Evolutionary conservation across 306 rosid species (phyloP).

Genomic region (Quercus agrifolia): DNA sequence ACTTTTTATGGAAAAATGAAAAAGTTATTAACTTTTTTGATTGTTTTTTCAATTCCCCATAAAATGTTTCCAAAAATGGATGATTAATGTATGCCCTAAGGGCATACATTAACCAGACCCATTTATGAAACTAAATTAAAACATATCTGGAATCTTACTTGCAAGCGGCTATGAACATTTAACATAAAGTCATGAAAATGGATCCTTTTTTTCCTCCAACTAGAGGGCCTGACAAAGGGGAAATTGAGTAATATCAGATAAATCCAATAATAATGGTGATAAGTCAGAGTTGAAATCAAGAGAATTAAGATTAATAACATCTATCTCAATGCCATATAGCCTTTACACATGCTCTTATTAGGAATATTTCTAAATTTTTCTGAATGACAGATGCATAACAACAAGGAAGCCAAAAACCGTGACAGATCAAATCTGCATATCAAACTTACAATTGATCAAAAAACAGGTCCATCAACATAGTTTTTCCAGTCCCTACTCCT

Average conservation of each 20-base stretch:
- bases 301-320: conserved; percentile 17
- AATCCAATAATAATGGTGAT: background rate
- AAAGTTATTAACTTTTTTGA: too few relatives aligned
- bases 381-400: background rate
- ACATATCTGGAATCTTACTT: conserved; percentile 49
- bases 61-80: too few relatives aligned
- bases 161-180: conserved; percentile 84
- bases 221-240: conserved; percentile 55
- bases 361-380: conserved; percentile 10
- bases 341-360: background rate
- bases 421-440: conserved; percentile 14
- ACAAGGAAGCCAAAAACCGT: conserved; percentile 1
- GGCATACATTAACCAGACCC: too few relatives aligned
- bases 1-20: too few relatives aligned
- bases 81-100: too few relatives aligned
- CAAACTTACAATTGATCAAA: conserved; percentile 80
- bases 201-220: conserved; percentile 90
- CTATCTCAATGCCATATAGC: conserved; percentile 9
- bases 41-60: too few relatives aligned
- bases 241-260: conserved; percentile 22
- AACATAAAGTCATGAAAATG: conserved; percentile 98
- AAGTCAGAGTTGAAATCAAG: conserved; percentile 16
- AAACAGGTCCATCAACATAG: conserved; percentile 99
- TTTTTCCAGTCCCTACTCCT: conserved; percentile 99
- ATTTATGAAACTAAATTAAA: background rate